Base-by-base conservation (phyloP, 495 filamentous ascomycete genomes). In the Aspergillus bridgeri region DNA sequence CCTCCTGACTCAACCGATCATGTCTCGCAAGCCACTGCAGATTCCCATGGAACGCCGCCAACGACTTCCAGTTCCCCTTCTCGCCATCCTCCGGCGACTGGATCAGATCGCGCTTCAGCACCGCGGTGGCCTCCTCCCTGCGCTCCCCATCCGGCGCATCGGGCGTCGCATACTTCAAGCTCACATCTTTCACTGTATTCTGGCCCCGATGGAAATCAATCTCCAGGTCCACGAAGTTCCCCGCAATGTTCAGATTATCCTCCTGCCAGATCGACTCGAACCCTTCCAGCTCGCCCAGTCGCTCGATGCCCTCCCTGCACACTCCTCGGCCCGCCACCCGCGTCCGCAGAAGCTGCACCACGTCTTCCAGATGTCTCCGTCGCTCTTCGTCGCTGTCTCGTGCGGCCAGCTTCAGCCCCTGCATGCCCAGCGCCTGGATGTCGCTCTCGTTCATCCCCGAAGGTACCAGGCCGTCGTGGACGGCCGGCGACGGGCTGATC, bases 301-400 rank as follows among this genome's bases (percentile, higher is more conserved):
- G 80, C 70, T 93, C 90, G 43, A 98, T 77, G 0, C 90, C 90
- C 45, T 91, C 87, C 51, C 92, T 84, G 51, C 90, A 89, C 29
- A 98, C 89, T 19, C 75, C 76, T 49, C 78, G 63, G 3, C 77
- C 77, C 6, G 75, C 65, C 2, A 79, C 77, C 11, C 77, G 77
- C 13, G 70, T 64, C 18, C 69, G 67, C 8, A 82, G 54, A 38
- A 73, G 58, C 43, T 72, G 72, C 6, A 77, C 73, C 6, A 81
- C 75, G 9, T 75, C 71, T 8, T 73, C 68, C 1, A 84, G 80
- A 53, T 81, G 80, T 54, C 80, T 72, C 65, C 62, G 71, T 54
- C 86, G 77, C 54, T 86, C 83, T 19, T 76, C 72, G 18, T 83
- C 79, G 33, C 70, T 76, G 47, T 81, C 75, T n/a, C 77, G 73